A percentile compares a stretch with the other conserved stretches of the same genome.
Evolutionary conservation across 2,329 filamentous ascomycete genomes (phyloP).

Genomic region (Geosmithia putterillii): DNA sequence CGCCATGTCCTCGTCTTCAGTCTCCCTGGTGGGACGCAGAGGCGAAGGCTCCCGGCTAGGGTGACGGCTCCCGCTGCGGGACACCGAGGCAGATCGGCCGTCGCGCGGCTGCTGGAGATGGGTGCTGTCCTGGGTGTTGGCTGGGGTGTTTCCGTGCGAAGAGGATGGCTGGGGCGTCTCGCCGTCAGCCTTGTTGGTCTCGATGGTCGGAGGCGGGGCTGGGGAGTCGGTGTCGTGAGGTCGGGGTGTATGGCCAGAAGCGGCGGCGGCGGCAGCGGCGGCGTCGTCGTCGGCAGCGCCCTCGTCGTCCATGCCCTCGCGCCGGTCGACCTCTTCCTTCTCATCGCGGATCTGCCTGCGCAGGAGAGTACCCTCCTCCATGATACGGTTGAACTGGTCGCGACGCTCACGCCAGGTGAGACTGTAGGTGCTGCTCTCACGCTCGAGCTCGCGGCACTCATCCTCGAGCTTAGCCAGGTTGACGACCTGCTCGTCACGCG

Average conservation of each 20-base stretch:
- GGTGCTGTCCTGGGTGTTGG: background rate
- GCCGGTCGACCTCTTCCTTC: slow-evolving; percentile 84
- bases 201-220: slow-evolving; percentile 15
- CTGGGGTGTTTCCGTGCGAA: slow-evolving; percentile 1
- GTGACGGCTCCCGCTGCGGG: slow-evolving; percentile 12
- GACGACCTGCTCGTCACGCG: slow-evolving; percentile 70
- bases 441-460: slow-evolving; percentile 78
- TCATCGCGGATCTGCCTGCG: slow-evolving; percentile 81
- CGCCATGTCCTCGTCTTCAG: slow-evolving; percentile 48
- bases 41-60: slow-evolving; percentile 4
- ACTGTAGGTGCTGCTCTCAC: slow-evolving; percentile 71
- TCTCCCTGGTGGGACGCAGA: slow-evolving; percentile 36
- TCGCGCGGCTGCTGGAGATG: slow-evolving; percentile 2
- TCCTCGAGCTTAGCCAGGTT: slow-evolving; percentile 73
- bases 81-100: slow-evolving; percentile 6
- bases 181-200: slow-evolving; percentile 8
- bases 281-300: slow-evolving; percentile 21
- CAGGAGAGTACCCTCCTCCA: slow-evolving; percentile 82
- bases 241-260: slow-evolving; percentile 2
- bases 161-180: slow-evolving; percentile 14
- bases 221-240: slow-evolving; percentile 13
- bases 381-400: slow-evolving; percentile 78
- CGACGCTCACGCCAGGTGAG: slow-evolving; percentile 74
- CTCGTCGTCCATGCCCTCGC: slow-evolving; percentile 68
- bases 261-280: slow-evolving; percentile 19